Percentiles rank a stretch among this genome's conserved stretches.
Conservation (phyloP, 2,329 filamentous ascomycete genomes). For the Penicillium sp. region DNA sequence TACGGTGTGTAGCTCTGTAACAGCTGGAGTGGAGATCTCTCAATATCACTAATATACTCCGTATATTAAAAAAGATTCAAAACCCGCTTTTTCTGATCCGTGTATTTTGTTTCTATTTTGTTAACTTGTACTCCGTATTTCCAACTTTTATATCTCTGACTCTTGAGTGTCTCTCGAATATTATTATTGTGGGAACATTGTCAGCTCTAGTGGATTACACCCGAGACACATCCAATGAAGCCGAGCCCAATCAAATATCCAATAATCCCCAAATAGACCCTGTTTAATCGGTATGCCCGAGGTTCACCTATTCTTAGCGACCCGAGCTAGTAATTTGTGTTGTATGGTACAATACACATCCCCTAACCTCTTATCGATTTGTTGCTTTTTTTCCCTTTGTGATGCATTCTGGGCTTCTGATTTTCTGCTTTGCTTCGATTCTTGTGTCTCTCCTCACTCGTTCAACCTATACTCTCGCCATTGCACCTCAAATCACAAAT, state of each 20-base stretch:
- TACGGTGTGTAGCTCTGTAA: neutral
- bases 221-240: constrained; percentile 10
- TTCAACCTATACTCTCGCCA: neutral
- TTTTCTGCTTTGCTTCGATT: constrained; percentile 1
- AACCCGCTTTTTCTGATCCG: neutral
- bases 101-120: neutral
- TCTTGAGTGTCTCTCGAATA: neutral
- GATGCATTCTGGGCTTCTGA: neutral
- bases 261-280: neutral
- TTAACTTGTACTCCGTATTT: neutral
- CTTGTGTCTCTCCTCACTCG: constrained; percentile 5
- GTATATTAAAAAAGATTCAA: neutral
- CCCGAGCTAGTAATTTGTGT: constrained; percentile 8
- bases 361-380: constrained; percentile 15
- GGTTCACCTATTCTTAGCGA: constrained; percentile 15
- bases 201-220: constrained; percentile 6
- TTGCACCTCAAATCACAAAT: neutral
- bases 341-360: constrained; percentile 7
- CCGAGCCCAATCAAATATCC: neutral
- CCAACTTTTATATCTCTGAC: neutral
- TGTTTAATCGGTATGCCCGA: constrained; percentile 1
- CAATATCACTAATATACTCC: neutral
- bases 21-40: neutral
- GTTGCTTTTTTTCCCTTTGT: constrained; percentile 15
- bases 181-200: neutral